phyloP scores from a whole-genome alignment of 495 filamentous ascomycete genomes.

The Penicillium diatomitis region DNA sequence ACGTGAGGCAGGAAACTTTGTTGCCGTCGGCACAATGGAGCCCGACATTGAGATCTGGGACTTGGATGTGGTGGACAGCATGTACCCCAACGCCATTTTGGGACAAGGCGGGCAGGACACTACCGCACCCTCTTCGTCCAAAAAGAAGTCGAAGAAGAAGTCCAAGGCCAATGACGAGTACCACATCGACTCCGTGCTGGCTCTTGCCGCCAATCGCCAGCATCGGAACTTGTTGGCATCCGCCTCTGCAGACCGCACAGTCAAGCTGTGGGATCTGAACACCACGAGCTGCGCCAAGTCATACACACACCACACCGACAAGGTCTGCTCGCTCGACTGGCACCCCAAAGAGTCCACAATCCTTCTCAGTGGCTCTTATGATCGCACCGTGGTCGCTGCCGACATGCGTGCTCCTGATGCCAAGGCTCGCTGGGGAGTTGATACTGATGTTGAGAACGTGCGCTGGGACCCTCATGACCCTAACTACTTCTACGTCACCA shows the following conservation, averaged over 20 bases:
- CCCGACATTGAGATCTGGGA: conserved; percentile 99
- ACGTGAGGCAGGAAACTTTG: conserved; percentile 66
- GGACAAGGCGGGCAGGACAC: conserved; percentile 63
- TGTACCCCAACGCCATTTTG: conserved; percentile 96
- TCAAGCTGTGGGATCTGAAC: conserved; percentile 96
- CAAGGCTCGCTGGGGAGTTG: conserved; percentile 79
- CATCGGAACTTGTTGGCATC: conserved; percentile 95
- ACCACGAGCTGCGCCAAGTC: conserved; percentile 88
- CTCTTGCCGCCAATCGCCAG: conserved; percentile 81
- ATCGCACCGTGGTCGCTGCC: conserved; percentile 79
- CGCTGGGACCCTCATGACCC: conserved; percentile 87
- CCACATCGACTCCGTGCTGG: conserved; percentile 88
- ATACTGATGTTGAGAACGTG: conserved; percentile 88
- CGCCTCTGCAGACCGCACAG: conserved; percentile 87
- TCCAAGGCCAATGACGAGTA: conserved; percentile 83
- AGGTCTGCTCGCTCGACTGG: conserved; percentile 93
- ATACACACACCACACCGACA: conserved; percentile 84
- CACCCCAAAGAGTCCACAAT: conserved; percentile 78
- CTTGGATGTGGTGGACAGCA: conserved; percentile 86
- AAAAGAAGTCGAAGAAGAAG: conserved; percentile 68
- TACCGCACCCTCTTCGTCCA: conserved; percentile 15
- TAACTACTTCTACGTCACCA: conserved; percentile 91
- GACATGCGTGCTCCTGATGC: conserved; percentile 89
- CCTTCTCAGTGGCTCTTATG: conserved; percentile 86
- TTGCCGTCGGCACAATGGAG: conserved; percentile 93